These are phyloP conservation scores for Cercis canadensis DNA, from an alignment of 306 rosid genomes.

Conservation along the genomic window DNA sequence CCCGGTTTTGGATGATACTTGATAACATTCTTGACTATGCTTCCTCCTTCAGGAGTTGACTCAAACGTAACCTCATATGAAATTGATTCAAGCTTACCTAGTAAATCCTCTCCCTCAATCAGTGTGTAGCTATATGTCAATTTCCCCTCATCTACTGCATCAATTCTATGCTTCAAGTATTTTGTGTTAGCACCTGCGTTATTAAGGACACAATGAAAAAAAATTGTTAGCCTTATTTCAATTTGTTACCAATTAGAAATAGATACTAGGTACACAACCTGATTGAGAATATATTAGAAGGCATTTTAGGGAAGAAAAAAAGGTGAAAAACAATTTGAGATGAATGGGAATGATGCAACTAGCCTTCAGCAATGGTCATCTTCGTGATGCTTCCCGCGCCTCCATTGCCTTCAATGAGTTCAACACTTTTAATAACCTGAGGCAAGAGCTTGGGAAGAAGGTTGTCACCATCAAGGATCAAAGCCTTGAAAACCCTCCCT, in stretches of 20 bases:
- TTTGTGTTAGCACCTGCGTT: constrained; percentile 36
- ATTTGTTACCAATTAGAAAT: background rate
- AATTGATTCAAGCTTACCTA: constrained; percentile 37
- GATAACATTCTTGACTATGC: constrained; percentile 33
- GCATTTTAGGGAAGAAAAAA: background rate
- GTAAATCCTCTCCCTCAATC: constrained; percentile 40
- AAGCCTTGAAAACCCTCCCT: constrained; percentile 63
- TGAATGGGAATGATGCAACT: constrained; percentile 14
- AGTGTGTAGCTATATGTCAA: constrained; percentile 35
- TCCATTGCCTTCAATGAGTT: constrained; percentile 68
- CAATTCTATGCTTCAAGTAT: constrained; percentile 48
- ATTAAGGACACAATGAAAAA: background rate
- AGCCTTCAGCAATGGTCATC: constrained; percentile 58
- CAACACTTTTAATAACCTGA: constrained; percentile 46
- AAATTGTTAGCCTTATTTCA: background rate
- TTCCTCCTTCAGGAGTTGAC: constrained; percentile 37
- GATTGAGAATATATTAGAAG: too few relatives aligned
- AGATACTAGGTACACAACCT: background rate
- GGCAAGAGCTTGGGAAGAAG: constrained; percentile 66
- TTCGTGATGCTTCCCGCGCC: constrained; percentile 73
- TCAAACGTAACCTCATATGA: constrained; percentile 50
- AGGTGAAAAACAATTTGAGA: background rate
- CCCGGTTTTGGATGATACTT: constrained; percentile 47
- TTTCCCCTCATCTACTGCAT: constrained; percentile 45
- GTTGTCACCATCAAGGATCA: constrained; percentile 61